phyloP scores from a whole-genome alignment of 1,284 basidiomycete species.

The Ustilago shanxiensis region DNA sequence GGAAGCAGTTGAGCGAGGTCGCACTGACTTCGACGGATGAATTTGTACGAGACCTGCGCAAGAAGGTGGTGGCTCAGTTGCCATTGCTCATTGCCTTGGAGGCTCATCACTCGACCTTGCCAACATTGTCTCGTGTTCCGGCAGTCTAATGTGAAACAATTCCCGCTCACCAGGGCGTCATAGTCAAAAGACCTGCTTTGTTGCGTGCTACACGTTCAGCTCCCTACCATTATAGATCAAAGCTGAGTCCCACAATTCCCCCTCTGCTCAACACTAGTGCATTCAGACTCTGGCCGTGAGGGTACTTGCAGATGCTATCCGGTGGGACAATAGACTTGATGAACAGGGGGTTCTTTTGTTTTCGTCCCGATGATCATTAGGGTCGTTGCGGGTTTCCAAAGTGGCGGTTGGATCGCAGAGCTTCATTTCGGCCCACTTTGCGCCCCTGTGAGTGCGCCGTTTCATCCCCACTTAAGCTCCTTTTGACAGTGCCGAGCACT shows the following conservation, averaged over 20 bases:
- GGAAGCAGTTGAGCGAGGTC: slow-evolving; percentile 74
- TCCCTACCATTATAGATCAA: too few relatives aligned
- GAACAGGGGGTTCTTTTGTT: too few relatives aligned
- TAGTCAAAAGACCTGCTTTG: too few relatives aligned
- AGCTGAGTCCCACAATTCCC: too few relatives aligned
- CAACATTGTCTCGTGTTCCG: too few relatives aligned
- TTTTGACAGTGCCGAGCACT: neutral
- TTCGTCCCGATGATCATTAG: too few relatives aligned
- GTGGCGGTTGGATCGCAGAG: neutral
- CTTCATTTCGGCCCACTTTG: neutral
- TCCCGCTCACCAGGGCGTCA: too few relatives aligned
- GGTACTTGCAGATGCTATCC: too few relatives aligned
- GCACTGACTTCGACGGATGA: slow-evolving; percentile 71
- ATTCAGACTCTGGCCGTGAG: too few relatives aligned
- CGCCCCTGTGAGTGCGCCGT: neutral
- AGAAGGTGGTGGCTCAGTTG: neutral
- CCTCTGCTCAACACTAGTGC: too few relatives aligned
- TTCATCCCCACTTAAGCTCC: neutral
- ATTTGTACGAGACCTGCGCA: neutral
- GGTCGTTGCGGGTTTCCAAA: neutral
- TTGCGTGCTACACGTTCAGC: too few relatives aligned
- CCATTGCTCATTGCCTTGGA: neutral
- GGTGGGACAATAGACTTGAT: neutral
- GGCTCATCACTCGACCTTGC: neutral
- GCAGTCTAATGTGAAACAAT: too few relatives aligned